A percentile compares a stretch with the other conserved stretches of the same genome.
Evolutionary conservation across 352 stramenopile species (phyloP).

Genomic region (Phytophthora lateralis): DNA sequence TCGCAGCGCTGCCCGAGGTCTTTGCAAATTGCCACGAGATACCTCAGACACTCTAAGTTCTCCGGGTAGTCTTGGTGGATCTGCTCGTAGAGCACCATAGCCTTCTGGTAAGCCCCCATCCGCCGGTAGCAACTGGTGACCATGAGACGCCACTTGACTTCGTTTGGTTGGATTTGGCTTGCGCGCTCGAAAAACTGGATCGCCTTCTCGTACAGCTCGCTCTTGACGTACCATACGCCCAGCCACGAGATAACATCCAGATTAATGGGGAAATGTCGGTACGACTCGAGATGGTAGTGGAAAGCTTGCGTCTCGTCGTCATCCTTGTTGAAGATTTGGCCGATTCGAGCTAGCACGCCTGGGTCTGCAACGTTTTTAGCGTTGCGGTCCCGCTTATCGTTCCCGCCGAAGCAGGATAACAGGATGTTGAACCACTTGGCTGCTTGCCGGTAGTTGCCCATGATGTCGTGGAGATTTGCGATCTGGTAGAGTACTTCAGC

Average conservation of each 20-base stretch:
- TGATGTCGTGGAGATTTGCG: slow-evolving; percentile 93
- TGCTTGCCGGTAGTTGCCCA: slow-evolving; percentile 86
- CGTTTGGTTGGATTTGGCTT: slow-evolving; percentile 93
- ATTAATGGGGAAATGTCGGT: slow-evolving; percentile 95
- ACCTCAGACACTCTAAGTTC: slow-evolving; percentile 92
- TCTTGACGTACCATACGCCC: slow-evolving; percentile 97
- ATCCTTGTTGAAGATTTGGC: slow-evolving; percentile 94
- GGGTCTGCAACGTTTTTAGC: slow-evolving; percentile 77
- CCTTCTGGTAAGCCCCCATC: slow-evolving; percentile 92
- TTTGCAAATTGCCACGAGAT: slow-evolving; percentile 95
- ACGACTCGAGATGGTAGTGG: slow-evolving; percentile 96
- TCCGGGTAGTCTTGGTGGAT: slow-evolving; percentile 95
- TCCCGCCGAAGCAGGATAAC: slow-evolving; percentile 90
- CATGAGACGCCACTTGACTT: slow-evolving; percentile 98
- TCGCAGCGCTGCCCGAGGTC: slow-evolving; percentile 93
- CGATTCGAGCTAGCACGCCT: slow-evolving; percentile 87
- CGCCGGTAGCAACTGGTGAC: slow-evolving; percentile 96
- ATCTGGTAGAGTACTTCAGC: slow-evolving; percentile 96
- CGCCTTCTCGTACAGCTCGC: slow-evolving; percentile 96
- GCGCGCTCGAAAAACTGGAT: slow-evolving; percentile 97
- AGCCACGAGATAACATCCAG: slow-evolving; percentile 97
- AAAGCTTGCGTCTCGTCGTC: slow-evolving; percentile 95
- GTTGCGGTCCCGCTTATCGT: slow-evolving; percentile 58
- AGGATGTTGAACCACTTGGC: slow-evolving; percentile 96
- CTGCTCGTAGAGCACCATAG: slow-evolving; percentile 94